phyloP scores from a whole-genome alignment of 2,329 filamentous ascomycete genomes.

The Pestalotiopsis sp. region DNA sequence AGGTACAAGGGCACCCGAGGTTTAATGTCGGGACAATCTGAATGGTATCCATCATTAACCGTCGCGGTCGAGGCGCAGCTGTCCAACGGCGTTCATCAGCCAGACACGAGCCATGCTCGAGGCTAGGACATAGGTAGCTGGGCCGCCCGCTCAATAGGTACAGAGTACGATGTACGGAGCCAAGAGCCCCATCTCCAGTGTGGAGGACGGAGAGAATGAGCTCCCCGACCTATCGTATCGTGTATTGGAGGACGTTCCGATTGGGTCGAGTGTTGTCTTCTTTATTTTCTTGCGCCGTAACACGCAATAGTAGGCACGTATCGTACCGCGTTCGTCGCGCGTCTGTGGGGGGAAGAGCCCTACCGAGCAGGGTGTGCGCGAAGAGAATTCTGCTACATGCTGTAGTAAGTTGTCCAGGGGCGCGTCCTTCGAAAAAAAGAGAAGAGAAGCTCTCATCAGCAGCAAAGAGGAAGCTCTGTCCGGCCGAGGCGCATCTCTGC shows the following conservation, averaged over 20 bases:
- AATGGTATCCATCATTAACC: background rate
- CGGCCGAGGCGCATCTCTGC: conserved; percentile 2
- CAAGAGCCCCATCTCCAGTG: background rate
- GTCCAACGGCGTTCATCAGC: background rate
- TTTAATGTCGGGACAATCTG: background rate
- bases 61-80: conserved; percentile 2
- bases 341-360: background rate
- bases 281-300: background rate
- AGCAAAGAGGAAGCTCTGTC: background rate
- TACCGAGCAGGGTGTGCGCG: background rate
- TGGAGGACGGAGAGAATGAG: background rate
- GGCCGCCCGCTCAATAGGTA: background rate
- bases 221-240: background rate
- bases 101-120: background rate
- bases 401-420: background rate
- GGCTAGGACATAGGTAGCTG: background rate
- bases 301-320: background rate
- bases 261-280: background rate
- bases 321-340: background rate
- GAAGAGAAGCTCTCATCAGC: too few relatives aligned
- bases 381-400: background rate
- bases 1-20: background rate
- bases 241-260: background rate
- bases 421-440: background rate
- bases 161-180: background rate